These are phyloP conservation scores for Fusarium irregulare DNA, from an alignment of 2,329 filamentous ascomycete species.

Conservation along the genomic window DNA sequence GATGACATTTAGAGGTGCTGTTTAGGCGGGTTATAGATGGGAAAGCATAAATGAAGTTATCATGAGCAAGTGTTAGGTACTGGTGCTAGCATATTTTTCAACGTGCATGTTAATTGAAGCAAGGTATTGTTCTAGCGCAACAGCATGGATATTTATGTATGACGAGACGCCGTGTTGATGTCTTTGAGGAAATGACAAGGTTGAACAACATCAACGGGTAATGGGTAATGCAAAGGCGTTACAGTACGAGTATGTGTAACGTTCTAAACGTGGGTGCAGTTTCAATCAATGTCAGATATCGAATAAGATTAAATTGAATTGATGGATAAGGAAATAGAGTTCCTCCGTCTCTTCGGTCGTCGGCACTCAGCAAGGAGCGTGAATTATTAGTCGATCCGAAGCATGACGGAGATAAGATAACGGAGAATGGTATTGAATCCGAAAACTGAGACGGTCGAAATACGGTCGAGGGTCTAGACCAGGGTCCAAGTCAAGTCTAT, in stretches of 20 bases:
- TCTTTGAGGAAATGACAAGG: conserved; percentile 7
- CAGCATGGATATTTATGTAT: background rate
- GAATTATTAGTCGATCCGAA: background rate
- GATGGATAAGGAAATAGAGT: background rate
- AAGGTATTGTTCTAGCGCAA: background rate
- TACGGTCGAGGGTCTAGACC: conserved; percentile 25
- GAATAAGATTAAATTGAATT: background rate
- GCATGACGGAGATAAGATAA: conserved; percentile 18
- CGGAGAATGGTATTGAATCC: conserved; percentile 21
- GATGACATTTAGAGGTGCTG: conserved; percentile 11
- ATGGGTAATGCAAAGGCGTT: conserved; percentile 14
- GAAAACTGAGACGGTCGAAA: conserved; percentile 8
- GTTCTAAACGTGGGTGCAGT: conserved; percentile 1
- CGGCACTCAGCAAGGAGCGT: conserved; percentile 8
- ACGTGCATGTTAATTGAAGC: background rate
- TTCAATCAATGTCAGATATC: background rate
- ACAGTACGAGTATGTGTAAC: background rate
- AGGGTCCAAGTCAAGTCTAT: background rate
- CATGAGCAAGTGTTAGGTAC: conserved; percentile 2
- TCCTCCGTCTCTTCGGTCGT: conserved; percentile 9
- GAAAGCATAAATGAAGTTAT: conserved; percentile 24
- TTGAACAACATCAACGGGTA: conserved; percentile 4
- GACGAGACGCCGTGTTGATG: conserved; percentile 8
- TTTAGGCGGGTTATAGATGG: conserved; percentile 11
- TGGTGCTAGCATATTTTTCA: no score